A percentile compares a stretch with the other conserved stretches of the same genome.
phyloP scores from a whole-genome alignment of 768 basidiomycete species.

The Amyloporia xantha region DNA sequence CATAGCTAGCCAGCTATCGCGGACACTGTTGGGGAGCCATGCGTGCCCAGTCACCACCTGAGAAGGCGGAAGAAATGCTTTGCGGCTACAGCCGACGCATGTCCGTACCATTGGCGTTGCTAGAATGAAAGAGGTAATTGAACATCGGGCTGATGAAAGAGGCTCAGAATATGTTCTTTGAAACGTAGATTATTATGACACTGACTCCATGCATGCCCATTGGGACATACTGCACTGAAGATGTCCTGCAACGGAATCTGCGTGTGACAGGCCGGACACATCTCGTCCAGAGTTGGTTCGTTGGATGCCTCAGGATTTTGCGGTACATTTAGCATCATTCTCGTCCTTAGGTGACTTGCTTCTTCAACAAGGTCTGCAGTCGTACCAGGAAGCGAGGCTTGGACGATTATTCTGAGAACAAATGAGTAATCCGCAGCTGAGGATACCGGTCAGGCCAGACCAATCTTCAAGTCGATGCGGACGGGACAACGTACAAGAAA shows the following conservation, averaged over 20 bases:
- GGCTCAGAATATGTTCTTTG: conserved; percentile 21
- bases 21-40: conserved; percentile 19
- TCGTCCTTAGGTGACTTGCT: conserved; percentile 31
- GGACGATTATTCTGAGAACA: conserved; percentile 51
- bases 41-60: conserved; percentile 12
- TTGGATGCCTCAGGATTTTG: too few relatives aligned
- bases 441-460: too few relatives aligned
- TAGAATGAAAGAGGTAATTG: conserved; percentile 73
- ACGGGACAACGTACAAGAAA: conserved; percentile 36
- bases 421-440: conserved; percentile 62
- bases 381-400: conserved; percentile 47
- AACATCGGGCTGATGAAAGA: conserved; percentile 57
- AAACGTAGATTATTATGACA: conserved; percentile 11
- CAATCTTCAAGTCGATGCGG: conserved; percentile 5
- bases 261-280: conserved; percentile 68
- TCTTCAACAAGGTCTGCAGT: conserved; percentile 31
- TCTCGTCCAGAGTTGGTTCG: conserved; percentile 44
- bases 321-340: too few relatives aligned
- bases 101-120: conserved; percentile 74
- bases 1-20: conserved; percentile 30
- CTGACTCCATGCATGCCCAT: conserved; percentile 76
- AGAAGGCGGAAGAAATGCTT: conserved; percentile 65
- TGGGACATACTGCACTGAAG: conserved; percentile 53
- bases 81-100: conserved; percentile 75
- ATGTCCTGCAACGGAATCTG: conserved; percentile 55